Conservation (phyloP, 805 yeast species). For the Metschnikowia cerradonensis region DNA sequence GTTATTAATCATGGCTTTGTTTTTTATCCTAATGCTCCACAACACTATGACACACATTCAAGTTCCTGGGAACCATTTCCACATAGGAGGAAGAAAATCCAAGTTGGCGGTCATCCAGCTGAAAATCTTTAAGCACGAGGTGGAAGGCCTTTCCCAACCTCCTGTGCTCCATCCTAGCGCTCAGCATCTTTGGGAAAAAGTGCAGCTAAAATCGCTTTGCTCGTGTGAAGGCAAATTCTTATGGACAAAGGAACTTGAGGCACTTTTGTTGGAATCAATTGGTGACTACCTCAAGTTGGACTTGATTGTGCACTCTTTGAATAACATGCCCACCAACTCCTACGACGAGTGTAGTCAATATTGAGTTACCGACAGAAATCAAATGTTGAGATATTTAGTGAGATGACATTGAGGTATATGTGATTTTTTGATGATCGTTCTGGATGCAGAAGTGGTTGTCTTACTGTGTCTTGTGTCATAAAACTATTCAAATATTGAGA, state of each 20-base stretch:
- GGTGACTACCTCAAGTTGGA: constrained; percentile 70
- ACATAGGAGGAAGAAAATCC: constrained; percentile 87
- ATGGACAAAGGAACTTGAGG: constrained; percentile 95
- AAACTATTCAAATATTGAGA: no score
- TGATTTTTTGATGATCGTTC: no score
- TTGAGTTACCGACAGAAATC: no score
- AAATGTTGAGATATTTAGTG: no score
- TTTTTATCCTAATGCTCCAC: constrained; percentile 16
- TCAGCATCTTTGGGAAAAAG: constrained; percentile 90
- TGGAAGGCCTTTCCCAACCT: no score
- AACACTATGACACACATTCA: constrained; percentile 20
- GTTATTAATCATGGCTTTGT: no score
- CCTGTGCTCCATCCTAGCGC: constrained; percentile 61
- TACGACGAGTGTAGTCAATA: constrained; percentile 66
- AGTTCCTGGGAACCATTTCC: constrained; percentile 30
- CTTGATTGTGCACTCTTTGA: constrained; percentile 87
- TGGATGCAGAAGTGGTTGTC: no score
- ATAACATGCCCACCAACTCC: constrained; percentile 85
- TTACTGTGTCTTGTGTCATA: no score
- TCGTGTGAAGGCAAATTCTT: constrained; percentile 93
- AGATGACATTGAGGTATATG: no score
- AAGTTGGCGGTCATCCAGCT: constrained; percentile 84
- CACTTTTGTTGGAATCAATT: constrained; percentile 57
- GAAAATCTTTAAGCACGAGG: constrained; percentile 35
- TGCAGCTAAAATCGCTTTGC: constrained; percentile 79